These are phyloP conservation scores for Mangifera indica DNA, from an alignment of 345 rosid genomes.

Conservation along the genomic window DNA sequence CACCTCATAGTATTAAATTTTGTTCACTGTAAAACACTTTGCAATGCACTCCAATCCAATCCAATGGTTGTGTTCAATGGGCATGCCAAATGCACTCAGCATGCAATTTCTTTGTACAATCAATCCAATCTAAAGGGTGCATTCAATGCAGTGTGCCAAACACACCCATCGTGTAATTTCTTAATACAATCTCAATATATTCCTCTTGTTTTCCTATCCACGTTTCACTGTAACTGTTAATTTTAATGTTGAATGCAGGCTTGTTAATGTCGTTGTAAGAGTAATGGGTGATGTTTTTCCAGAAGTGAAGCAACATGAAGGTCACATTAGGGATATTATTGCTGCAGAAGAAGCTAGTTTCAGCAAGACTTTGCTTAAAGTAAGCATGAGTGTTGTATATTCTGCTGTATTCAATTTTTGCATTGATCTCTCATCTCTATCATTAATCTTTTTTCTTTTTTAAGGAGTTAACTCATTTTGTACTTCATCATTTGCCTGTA, in stretches of 20 bases:
- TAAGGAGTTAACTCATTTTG: neutral
- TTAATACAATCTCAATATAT: neutral
- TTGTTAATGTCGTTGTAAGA: constrained; percentile 67
- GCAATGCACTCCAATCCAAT: no score
- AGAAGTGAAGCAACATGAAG: constrained; percentile 80
- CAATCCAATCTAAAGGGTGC: no score
- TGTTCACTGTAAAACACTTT: no score
- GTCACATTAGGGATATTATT: constrained; percentile 63
- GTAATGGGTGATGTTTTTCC: constrained; percentile 84
- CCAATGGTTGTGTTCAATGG: no score
- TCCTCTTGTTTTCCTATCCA: neutral
- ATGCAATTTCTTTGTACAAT: no score
- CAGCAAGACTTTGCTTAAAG: constrained; percentile 86
- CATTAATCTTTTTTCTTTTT: neutral
- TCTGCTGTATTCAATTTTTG: neutral
- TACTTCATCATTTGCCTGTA: neutral
- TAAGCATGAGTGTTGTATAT: constrained; percentile 22
- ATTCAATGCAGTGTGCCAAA: no score
- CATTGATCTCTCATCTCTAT: neutral
- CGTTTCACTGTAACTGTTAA: neutral
- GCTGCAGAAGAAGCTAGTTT: constrained; percentile 90
- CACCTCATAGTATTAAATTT: no score
- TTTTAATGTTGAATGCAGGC: constrained; percentile 43
- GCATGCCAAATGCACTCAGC: no score
- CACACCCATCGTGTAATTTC: neutral